These are phyloP conservation scores for Fraxinus angustifolia DNA, from an alignment of 305 asterid species.

Conservation along the genomic window DNA sequence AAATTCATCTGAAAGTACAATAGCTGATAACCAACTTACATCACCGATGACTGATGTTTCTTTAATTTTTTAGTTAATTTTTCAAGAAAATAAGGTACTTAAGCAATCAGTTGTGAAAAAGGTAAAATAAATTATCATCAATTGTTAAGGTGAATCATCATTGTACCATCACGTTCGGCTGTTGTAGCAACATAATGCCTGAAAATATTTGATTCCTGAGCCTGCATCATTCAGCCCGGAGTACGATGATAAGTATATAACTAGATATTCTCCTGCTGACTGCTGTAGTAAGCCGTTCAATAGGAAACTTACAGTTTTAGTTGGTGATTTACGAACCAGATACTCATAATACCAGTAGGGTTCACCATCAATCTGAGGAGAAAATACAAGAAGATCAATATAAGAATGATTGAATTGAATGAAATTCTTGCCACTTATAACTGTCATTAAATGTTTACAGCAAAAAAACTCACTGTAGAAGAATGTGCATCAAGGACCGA, in stretches of 20 bases:
- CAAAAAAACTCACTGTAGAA: constrained; percentile 58
- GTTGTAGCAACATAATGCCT: constrained; percentile 85
- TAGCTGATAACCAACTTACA: neutral
- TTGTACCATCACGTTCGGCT: constrained; percentile 86
- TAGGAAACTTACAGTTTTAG: constrained; percentile 53
- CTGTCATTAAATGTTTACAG: constrained; percentile 2
- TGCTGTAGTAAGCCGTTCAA: constrained; percentile 9
- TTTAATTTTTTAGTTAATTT: neutral
- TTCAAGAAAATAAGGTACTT: neutral
- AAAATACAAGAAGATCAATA: constrained; percentile 10
- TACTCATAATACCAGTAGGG: constrained; percentile 90
- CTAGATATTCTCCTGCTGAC: constrained; percentile 15
- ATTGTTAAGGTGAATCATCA: neutral
- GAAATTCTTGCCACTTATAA: constrained; percentile 1
- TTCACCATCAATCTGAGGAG: constrained; percentile 71
- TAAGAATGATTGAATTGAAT: constrained; percentile 11
- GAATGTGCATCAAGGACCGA: constrained; percentile 84
- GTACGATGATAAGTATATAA: constrained; percentile 16
- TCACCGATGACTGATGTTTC: neutral
- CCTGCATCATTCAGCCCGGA: constrained; percentile 46
- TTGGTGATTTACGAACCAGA: constrained; percentile 88
- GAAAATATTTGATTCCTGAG: constrained; percentile 63
- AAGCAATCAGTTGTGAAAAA: neutral
- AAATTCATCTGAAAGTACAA: neutral
- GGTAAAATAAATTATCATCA: neutral